Conservation (phyloP, 2,329 filamentous ascomycete species). For the Botrytis galanthina region DNA sequence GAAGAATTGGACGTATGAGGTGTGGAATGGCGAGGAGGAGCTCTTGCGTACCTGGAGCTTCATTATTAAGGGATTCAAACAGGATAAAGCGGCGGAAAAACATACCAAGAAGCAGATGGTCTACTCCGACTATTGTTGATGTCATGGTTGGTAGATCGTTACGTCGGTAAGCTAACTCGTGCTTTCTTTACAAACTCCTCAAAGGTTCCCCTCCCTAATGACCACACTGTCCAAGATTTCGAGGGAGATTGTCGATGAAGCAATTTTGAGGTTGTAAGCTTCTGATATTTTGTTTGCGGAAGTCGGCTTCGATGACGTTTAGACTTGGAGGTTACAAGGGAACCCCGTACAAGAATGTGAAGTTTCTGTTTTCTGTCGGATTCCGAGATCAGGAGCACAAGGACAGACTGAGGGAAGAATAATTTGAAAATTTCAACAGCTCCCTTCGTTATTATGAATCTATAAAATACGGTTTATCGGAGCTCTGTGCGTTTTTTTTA, state of each 20-base stretch:
- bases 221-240: background rate
- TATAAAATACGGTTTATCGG: background rate
- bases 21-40: background rate
- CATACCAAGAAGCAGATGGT: conserved; percentile 5
- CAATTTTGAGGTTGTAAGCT: background rate
- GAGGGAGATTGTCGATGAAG: background rate
- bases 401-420: background rate
- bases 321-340: background rate
- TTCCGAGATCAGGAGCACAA: background rate
- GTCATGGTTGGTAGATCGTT: background rate
- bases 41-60: background rate
- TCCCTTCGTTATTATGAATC: background rate
- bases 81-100: background rate
- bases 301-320: background rate
- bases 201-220: background rate
- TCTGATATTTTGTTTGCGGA: background rate
- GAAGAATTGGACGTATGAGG: background rate
- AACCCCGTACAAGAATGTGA: background rate
- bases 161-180: background rate
- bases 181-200: background rate
- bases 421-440: background rate
- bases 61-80: background rate
- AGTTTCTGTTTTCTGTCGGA: background rate
- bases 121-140: background rate
- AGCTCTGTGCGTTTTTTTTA: background rate